A percentile compares a stretch with the other conserved stretches of the same genome.
Evolutionary conservation across 2,329 filamentous ascomycete species (phyloP).

Genomic region (Pseudocercospora cruenta): DNA sequence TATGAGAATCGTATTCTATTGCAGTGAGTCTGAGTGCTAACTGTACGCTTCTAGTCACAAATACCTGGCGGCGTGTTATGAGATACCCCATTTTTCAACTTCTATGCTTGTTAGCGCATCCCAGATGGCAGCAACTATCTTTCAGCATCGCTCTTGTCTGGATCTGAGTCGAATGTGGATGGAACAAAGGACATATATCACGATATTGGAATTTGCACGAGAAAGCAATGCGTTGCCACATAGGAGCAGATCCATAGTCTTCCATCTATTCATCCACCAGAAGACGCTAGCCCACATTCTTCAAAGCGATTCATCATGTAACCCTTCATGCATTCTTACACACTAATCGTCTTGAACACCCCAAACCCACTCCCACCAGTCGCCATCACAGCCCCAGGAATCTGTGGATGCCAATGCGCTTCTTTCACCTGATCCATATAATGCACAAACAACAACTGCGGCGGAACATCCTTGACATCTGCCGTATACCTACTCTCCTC

Average conservation of each 20-base stretch:
- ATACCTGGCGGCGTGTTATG: conserved; percentile 27
- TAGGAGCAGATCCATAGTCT: too few relatives aligned
- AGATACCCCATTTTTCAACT: conserved; percentile 1
- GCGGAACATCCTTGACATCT: conserved; percentile 85
- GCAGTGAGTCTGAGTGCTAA: neutral
- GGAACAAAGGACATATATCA: neutral
- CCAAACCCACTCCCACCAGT: conserved; percentile 85
- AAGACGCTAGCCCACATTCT: neutral
- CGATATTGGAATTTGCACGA: neutral
- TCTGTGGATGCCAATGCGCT: conserved; percentile 96
- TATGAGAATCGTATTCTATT: neutral
- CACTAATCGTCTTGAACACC: conserved; percentile 48
- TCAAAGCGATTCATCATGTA: neutral
- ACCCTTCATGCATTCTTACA: conserved; percentile 27
- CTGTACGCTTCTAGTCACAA: conserved; percentile 14
- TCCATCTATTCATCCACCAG: neutral
- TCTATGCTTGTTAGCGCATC: neutral
- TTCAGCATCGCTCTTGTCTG: neutral
- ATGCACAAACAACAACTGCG: conserved; percentile 94
- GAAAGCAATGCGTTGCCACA: neutral
- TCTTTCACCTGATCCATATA: conserved; percentile 96
- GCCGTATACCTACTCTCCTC: conserved; percentile 92
- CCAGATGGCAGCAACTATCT: neutral
- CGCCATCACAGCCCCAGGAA: conserved; percentile 83
- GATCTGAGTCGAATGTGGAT: conserved; percentile 4